Base-by-base conservation (phyloP, 164 flowering plant species). In the Brasenia schreberi region DNA sequence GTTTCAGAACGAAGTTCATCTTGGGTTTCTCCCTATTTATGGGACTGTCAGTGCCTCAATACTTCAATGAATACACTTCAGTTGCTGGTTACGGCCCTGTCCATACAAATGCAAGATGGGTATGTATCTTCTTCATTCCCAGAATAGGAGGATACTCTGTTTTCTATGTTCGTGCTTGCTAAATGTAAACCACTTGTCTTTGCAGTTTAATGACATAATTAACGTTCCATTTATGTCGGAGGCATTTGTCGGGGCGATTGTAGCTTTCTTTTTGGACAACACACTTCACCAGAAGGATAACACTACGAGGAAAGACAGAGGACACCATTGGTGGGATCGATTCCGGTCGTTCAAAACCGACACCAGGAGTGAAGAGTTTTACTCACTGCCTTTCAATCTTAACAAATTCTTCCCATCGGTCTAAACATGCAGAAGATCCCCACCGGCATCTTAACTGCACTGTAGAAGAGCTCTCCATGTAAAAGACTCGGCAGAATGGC, bases 41-140 rank as follows among this genome's bases (percentile, higher is more conserved):
- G 95, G 97, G 95, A 43, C 66, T 90, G 18, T 88, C 97, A 11
- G 74, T 90, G 49, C 92, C 97, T n/a, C 97, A 85, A 23, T 85
- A 87, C 76, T 87, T 87, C 84, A 85, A 84, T 6, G 89, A 85
- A 74, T 83, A 83, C 75, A 77, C 78, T 4, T 83, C 77, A 16
- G 11, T 83, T 14, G 76, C 84, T 58, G 80, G 80, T 19, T 85
- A 65, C 66, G 87, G 92, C 49, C 97, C 97, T 0, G 91, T 87
- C 27, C 90, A 90, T 73, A 87, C 93, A 0, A 59, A 71, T 0
- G 81, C 83, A 33, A 83, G 87, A 87, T 88, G 97, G 97, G 97
- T 90, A 90, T 58, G 42, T 19, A 10, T 33, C 33, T 10, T 16
- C 52, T 6, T 12, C 49, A 42, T 33, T 33, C 39, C 39, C 39